Evolutionary conservation across 345 rosid species (phyloP), one percentile per base, ranked within the genome.

Genomic region (Eucalyptus marginata): DNA sequence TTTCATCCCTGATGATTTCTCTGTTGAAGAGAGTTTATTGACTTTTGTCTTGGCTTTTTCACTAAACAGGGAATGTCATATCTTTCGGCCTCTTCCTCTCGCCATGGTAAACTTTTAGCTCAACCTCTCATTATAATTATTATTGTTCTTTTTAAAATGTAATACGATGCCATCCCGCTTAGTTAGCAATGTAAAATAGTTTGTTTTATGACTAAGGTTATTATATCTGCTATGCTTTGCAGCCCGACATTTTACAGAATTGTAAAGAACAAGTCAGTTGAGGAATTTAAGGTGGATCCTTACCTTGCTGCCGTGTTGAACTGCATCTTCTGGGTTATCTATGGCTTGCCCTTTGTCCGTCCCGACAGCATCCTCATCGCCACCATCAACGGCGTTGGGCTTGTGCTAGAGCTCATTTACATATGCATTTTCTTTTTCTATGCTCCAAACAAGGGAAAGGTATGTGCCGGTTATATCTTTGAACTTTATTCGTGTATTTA

Each of bases 241-340:
- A 94, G 96, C 12, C 95, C 95, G 5, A 94, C 95, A 13, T 92
- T 93, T 87, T 85, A 87, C n/a, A 52, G 71, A 49, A 94, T 93
- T 40, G 3, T 91, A 1, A 92, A 94, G 91, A 90, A 88, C 7
- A 93, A 93, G 90, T 91, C 90, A 8, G 93, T 93, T 58, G 91
- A 92, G 24, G 94, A 93, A 51, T 94, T 93, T 87, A 88, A 92
- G 13, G 91, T 93, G 10, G 90, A 94, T 40, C 93, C 94, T 2
- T 94, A 94, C 87, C 36, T 94, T 12, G 92, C 92, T 9, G 85
- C 95, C 8, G 76, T 90, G 18, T 24, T 92, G 85, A 94, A 93
- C 9, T 93, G 95, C 90, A 86, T 87, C 88, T 49, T 92, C 71
- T 93, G 93, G 95, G 4, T 90, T 13, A 44, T 94, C 47, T 94